A percentile compares a stretch with the other conserved stretches of the same genome.
These are phyloP conservation scores for Chlamydomonas incerta DNA, from an alignment of 139 green algal species.

Conservation along the genomic window DNA sequence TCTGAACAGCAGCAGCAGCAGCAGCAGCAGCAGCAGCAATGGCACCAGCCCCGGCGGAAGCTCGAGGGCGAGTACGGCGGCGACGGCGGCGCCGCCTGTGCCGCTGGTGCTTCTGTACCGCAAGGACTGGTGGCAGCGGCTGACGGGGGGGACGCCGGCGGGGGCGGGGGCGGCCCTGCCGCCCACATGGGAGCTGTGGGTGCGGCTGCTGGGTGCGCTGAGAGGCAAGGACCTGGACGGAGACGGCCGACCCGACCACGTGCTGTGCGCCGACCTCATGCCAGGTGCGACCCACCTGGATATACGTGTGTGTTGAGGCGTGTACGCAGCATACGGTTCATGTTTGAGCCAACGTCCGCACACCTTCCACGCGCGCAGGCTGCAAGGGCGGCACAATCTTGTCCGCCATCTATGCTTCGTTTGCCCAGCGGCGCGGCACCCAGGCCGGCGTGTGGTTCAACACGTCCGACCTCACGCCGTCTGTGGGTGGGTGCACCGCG, in stretches of 20 bases:
- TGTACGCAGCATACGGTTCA: no score
- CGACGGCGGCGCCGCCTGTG: background rate
- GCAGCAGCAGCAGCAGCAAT: no score
- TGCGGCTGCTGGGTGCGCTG: background rate
- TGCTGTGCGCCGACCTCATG: constrained; percentile 14
- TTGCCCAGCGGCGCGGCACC: background rate
- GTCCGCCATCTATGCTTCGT: background rate
- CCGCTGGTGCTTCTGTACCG: background rate
- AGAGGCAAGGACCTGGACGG: background rate
- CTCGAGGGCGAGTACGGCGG: no score
- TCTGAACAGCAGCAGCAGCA: no score
- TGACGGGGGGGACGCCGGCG: no score
- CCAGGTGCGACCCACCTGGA: no score
- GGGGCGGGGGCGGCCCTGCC: background rate
- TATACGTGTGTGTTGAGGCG: no score
- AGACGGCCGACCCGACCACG: constrained; percentile 1
- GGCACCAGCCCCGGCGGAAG: no score
- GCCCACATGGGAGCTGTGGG: background rate
- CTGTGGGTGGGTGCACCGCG: no score
- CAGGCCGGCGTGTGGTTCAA: constrained; percentile 1
- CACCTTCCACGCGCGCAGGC: constrained; percentile 11
- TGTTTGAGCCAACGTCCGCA: no score
- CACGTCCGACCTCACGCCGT: background rate
- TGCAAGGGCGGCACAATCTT: constrained; percentile 18
- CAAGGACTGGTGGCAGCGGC: background rate